Conservation (phyloP, 2,329 filamentous ascomycete genomes). For the Ophiocordyceps sinensis region DNA sequence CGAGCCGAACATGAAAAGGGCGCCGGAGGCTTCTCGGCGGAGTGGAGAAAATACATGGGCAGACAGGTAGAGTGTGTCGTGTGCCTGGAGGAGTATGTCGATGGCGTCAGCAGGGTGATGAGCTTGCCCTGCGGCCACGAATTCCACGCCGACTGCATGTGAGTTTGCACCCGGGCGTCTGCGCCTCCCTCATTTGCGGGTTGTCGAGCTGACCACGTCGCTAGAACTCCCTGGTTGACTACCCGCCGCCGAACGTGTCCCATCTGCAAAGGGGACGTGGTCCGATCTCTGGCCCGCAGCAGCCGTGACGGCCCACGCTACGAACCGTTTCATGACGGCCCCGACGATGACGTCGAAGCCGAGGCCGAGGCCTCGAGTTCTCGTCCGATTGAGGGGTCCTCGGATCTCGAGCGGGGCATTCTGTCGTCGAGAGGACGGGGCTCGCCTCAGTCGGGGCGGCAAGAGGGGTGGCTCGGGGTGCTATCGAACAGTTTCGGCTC, state of each 20-base stretch:
- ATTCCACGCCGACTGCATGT: slow-evolving; percentile 98
- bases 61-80: slow-evolving; percentile 81
- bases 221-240: slow-evolving; percentile 88
- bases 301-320: slow-evolving; percentile 36
- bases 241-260: slow-evolving; percentile 93
- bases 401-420: slow-evolving; percentile 30
- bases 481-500: slow-evolving; percentile 17
- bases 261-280: slow-evolving; percentile 96
- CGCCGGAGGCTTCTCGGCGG: slow-evolving; percentile 22
- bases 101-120: slow-evolving; percentile 92
- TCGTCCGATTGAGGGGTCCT: slow-evolving; percentile 14
- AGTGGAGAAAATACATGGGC: slow-evolving; percentile 55
- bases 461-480: slow-evolving; percentile 22
- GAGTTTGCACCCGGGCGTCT: slow-evolving; percentile 28
- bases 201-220: slow-evolving; percentile 7
- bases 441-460: slow-evolving; percentile 8
- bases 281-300: slow-evolving; percentile 48
- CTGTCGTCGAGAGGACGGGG: slow-evolving; percentile 8
- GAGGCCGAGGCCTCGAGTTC: slow-evolving; percentile 21
- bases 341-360: slow-evolving; percentile 27
- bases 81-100: slow-evolving; percentile 89
- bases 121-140: slow-evolving; percentile 94
- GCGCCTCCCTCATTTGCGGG: neutral
- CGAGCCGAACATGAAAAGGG: slow-evolving; percentile 34
- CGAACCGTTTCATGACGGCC: slow-evolving; percentile 40